A percentile compares a stretch with the other conserved stretches of the same genome.
Evolutionary conservation across 2,329 filamentous ascomycete genomes (phyloP).

Genomic region (Byssochlamys sp.): DNA sequence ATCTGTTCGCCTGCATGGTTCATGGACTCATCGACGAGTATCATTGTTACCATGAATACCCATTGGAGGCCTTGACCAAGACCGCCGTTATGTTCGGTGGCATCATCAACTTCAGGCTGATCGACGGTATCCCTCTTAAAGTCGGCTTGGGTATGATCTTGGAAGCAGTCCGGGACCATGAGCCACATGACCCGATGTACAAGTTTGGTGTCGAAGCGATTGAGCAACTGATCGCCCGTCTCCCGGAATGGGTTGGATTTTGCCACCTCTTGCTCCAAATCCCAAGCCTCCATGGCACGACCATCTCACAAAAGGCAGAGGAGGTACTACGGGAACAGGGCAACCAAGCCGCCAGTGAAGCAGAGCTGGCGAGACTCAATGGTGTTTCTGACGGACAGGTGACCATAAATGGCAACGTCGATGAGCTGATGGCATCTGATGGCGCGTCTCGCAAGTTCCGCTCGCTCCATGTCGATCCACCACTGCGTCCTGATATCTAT

Average conservation of each 20-base stretch:
- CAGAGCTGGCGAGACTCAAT: conserved; percentile 33
- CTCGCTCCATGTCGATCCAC: conserved; percentile 66
- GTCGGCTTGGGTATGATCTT: conserved; percentile 95
- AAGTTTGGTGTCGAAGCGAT: conserved; percentile 94
- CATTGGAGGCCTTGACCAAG: conserved; percentile 86
- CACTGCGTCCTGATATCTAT: conserved; percentile 53
- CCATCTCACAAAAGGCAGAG: conserved; percentile 72
- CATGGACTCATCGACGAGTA: conserved; percentile 97
- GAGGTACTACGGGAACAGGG: conserved; percentile 66
- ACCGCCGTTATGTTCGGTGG: conserved; percentile 94
- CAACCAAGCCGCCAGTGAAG: conserved; percentile 47
- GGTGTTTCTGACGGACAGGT: conserved; percentile 36
- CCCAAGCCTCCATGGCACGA: conserved; percentile 70
- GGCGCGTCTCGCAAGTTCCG: conserved; percentile 61
- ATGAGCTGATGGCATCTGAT: conserved; percentile 53
- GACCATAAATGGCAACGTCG: conserved; percentile 60
- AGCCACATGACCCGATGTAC: conserved; percentile 82
- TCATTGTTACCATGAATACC: conserved; percentile 87
- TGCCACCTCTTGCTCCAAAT: conserved; percentile 78
- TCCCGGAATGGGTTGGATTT: conserved; percentile 91
- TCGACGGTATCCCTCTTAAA: conserved; percentile 80
- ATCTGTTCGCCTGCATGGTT: conserved; percentile 97
- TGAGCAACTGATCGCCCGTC: conserved; percentile 71
- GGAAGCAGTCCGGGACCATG: conserved; percentile 83
- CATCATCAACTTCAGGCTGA: conserved; percentile 85